Conservation (phyloP, 2,329 filamentous ascomycete genomes). For the Macrophomina phaseolina region DNA sequence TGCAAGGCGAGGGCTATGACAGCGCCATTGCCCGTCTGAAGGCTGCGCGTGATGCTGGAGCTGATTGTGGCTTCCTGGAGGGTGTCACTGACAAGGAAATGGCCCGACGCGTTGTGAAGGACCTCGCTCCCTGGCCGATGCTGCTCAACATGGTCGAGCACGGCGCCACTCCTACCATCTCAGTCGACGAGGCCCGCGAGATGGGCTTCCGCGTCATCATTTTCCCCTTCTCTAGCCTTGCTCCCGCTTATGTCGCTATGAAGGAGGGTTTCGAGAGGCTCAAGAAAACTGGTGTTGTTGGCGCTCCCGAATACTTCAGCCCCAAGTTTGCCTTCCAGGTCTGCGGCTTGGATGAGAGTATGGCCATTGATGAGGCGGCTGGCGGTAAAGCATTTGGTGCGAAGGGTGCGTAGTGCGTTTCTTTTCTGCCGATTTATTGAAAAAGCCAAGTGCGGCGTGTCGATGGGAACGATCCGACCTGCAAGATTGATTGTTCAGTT, state of each 20-base stretch:
- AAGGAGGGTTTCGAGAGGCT: constrained; percentile 45
- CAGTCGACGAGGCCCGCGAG: constrained; percentile 58
- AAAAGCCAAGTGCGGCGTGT: not conserved
- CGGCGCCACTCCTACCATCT: constrained; percentile 60
- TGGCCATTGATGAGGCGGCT: constrained; percentile 56
- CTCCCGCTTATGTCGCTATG: constrained; percentile 54
- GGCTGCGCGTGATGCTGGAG: constrained; percentile 48
- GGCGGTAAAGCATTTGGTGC: constrained; percentile 45
- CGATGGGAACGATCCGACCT: not conserved
- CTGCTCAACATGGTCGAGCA: constrained; percentile 54
- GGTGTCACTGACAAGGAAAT: constrained; percentile 47
- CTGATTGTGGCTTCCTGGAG: constrained; percentile 51
- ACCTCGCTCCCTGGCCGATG: constrained; percentile 48
- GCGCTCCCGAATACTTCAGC: constrained; percentile 47
- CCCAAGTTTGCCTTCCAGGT: constrained; percentile 58
- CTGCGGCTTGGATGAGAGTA: constrained; percentile 58
- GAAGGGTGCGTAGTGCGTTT: constrained; percentile 21
- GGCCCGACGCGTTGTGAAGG: constrained; percentile 42
- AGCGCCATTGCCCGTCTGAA: constrained; percentile 46
- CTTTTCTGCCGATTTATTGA: not conserved
- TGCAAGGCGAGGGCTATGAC: constrained; percentile 45
- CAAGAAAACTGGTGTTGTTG: constrained; percentile 51
- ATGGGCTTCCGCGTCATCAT: constrained; percentile 67
- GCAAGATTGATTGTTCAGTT: constrained; percentile 9
- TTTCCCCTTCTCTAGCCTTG: constrained; percentile 59